Percentiles rank a stretch among this genome's conserved stretches.
phyloP scores from a whole-genome alignment of 495 filamentous ascomycete species.

The Xylaria bambusicola region DNA sequence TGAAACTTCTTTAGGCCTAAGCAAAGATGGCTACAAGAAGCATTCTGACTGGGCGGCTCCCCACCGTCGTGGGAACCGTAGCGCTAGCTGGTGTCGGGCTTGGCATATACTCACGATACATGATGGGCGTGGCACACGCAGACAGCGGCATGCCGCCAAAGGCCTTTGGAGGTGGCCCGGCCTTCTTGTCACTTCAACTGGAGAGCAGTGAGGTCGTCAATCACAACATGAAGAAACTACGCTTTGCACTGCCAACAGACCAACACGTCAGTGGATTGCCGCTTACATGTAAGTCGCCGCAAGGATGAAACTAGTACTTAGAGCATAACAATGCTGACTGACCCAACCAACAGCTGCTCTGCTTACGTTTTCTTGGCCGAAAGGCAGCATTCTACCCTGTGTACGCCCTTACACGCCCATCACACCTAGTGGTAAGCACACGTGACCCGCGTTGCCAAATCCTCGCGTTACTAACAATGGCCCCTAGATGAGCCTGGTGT shows the following conservation, averaged over 20 bases:
- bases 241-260: conserved; percentile 61
- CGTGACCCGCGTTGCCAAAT: neutral
- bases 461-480: neutral
- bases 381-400: conserved; percentile 54
- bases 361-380: conserved; percentile 55
- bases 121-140: conserved; percentile 24
- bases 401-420: conserved; percentile 63
- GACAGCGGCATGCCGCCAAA: conserved; percentile 27
- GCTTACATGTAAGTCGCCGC: conserved; percentile 50
- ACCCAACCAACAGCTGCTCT: conserved; percentile 46
- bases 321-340: neutral
- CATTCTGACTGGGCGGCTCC: neutral
- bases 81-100: conserved; percentile 23
- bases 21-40: conserved; percentile 11
- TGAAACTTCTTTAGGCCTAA: no score
- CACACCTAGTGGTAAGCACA: conserved; percentile 49
- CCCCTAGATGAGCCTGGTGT: conserved; percentile 53
- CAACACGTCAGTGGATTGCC: conserved; percentile 51
- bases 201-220: conserved; percentile 59
- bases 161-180: conserved; percentile 28
- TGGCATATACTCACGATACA: conserved; percentile 29
- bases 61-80: conserved; percentile 5
- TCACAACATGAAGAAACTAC: conserved; percentile 65
- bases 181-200: conserved; percentile 42
- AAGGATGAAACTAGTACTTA: no score